Base-by-base conservation (phyloP, 1,139 yeast species). In the Wickerhamomyces sp. region DNA sequence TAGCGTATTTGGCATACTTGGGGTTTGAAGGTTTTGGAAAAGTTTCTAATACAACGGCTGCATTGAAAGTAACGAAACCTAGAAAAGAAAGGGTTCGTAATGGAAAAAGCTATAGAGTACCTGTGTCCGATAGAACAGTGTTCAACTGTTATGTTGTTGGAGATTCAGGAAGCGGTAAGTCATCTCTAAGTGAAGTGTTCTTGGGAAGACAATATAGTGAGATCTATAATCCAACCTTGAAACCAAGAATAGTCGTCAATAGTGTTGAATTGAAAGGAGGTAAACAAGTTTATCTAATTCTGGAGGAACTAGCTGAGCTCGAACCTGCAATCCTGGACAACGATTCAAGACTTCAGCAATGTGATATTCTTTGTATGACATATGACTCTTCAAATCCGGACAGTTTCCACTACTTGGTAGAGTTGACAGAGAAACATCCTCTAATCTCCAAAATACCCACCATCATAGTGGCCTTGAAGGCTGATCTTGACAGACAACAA, bases 341-440 rank as follows among this genome's bases (percentile, higher is more conserved):
- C 55, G 72, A 72, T 36, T 60, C 68, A n/a, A 72, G 89, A 35
- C 60, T 92, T 15, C 88, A 85, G 39, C 84, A 83, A 41, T 92
- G 97, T 61, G 98, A 92, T 60, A 96, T 89, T 2, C 63, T 92
- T 2, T 92, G 97, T 60, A 74, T 85, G 55, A 76, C 89, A 0
- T 92, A 92, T 60, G 98, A 92, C 59, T 88, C 97, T 0, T 83
- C 96, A 1, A 97, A 92, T 56, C 97, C 98, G 0, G 95, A 90
- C 41, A 86, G 96, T 38, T 92, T 92, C 61, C 87, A 89, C 40
- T 81, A 86, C 56, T 65, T 90, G 40, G 82, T 85, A 22, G 84
- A 85, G 22, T 61, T 89, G 21, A 67, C 89, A 20, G 66, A 70
- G 35, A 72, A 69, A 44, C 78, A 82, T 53, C 74, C 78, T 0